Evolutionary conservation across 1,139 yeast species (phyloP), one percentile per base, ranked within the genome.

Genomic region (Spathaspora sp.): DNA sequence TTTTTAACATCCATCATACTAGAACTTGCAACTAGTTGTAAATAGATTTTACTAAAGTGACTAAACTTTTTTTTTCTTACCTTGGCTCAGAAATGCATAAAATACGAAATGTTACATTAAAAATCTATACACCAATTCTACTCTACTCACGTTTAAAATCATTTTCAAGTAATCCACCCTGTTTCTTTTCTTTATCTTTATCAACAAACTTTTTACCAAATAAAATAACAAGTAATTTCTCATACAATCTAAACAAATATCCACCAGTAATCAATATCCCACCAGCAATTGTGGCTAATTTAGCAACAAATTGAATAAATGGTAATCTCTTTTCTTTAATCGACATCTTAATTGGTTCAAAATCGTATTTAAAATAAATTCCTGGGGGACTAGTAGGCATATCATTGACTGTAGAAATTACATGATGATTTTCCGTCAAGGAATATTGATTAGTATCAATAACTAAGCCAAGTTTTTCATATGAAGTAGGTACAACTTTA

Each of bases 391-490:
- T 76, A 36, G 56, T 58, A 0, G 70, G 68, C 18, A 17, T 16
- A 8, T 46, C 42, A 1, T 63, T 63, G 4, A 53, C 48, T 6
- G 54, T 52, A 17, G 59, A 45, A 43, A 57, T 52, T 3, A 49
- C 60, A 17, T 49, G 57, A 50, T 65, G 74, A 43, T 74, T 76
- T 57, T 84, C 88, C 9, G 87, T 83, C 27, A 89, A 78, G 0
- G 97, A 84, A 64, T 89, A 93, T 65, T 91, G 98, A 59, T 86
- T 86, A 5, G 99, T 90, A 49, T 86, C 86, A 11, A 93, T 73
- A 23, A 69, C 75, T 10, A 84, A 72, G 2, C 97, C 96, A 46
- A 89, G 69, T 55, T 86, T 82, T 47, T 76, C 77, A 60, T 85
- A 90, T 4, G 76, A 64, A 0, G 97, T 89, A 9, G 99, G 97